Base-by-base conservation (phyloP, 2,329 filamentous ascomycete genomes). In the Cladosporium austrohemisphaericum region DNA sequence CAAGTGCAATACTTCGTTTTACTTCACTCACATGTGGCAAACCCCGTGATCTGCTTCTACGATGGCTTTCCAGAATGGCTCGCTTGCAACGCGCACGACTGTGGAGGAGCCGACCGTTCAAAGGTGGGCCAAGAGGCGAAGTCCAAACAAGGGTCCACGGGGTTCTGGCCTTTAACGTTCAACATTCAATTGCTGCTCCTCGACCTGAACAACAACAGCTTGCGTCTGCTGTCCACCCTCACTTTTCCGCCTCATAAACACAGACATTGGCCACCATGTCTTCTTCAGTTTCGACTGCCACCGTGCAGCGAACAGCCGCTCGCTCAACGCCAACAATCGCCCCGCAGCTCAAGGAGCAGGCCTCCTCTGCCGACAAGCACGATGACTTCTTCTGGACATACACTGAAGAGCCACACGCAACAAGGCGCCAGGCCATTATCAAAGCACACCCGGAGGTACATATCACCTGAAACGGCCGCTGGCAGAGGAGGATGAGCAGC, bases 381-480 rank as follows among this genome's bases (percentile, higher is more conserved):
- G 67, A 83, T 55, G 78, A 84, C 68, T 97, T 97, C 77, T 95
- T 95, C 74, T 97, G 94, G 93, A 95, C 93, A 32, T 97, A 98
- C 67, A 96, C 93, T 8, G 93, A 98, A 69, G 93, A 98, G 72
- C 93, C 93, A 54, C 93, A 98, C 71, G 83, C 90, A 59, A 93
- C 92, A 25, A 79, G 93, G 60, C 81, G 93, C 50, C 81, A 92
- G 60, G 89, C 90, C 54, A 98, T 98, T 62, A 97, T 98, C 72
- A 97, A 96, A 75, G 91, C 92, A 49, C 92, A 98, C 67, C 93
- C 93, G 38, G 92, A 98, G 79, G 90, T 92, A 47, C 44, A 47
- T 37, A 37, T 31, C 33, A 20, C 33, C 18, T 47, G 44, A 43
- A 14, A 46, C 20, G 23, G n/a, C n/a, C n/a, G n/a, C n/a, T 32